Conservation (phyloP, 352 stramenopile species). For the Phytopythium kandeliae region DNA sequence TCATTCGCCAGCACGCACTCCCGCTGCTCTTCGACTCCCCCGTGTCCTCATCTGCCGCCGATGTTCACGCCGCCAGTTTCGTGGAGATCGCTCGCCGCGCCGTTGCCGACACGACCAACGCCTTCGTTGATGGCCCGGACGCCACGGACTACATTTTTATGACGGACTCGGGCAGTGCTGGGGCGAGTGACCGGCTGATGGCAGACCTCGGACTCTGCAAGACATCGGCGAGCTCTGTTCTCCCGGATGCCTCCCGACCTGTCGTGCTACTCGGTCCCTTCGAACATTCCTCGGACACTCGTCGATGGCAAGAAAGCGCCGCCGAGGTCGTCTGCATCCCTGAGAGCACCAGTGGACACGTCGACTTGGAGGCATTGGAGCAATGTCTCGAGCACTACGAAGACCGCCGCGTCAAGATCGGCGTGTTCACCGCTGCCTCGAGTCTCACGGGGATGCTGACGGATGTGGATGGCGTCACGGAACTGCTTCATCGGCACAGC, state of each 20-base stretch:
- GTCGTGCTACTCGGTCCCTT: slow-evolving; percentile 93
- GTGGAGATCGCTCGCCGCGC: slow-evolving; percentile 91
- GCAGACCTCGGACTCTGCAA: slow-evolving; percentile 49
- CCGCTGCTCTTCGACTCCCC: slow-evolving; percentile 97
- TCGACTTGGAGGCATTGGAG: slow-evolving; percentile 61
- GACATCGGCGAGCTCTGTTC: not conserved
- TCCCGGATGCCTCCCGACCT: slow-evolving; percentile 24
- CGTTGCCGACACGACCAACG: slow-evolving; percentile 85
- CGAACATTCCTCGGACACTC: slow-evolving; percentile 96
- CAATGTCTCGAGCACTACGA: slow-evolving; percentile 41
- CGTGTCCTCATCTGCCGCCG: slow-evolving; percentile 80
- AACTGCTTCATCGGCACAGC: slow-evolving; percentile 87
- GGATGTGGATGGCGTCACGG: slow-evolving; percentile 88
- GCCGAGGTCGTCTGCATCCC: slow-evolving; percentile 78
- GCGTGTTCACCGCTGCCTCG: slow-evolving; percentile 89
- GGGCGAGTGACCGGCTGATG: slow-evolving; percentile 82
- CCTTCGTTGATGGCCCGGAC: slow-evolving; percentile 70
- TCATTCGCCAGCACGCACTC: slow-evolving; percentile 84
- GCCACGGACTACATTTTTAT: slow-evolving; percentile 95
- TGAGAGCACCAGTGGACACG: slow-evolving; percentile 33
- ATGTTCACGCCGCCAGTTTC: slow-evolving; percentile 87
- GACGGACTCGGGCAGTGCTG: slow-evolving; percentile 78
- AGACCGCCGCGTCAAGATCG: slow-evolving; percentile 66
- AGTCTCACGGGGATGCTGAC: slow-evolving; percentile 95
- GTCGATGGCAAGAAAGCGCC: slow-evolving; percentile 93